Evolutionary conservation across 495 filamentous ascomycete species (phyloP).

Genomic region (Hypomontagnella submonticulosa): DNA sequence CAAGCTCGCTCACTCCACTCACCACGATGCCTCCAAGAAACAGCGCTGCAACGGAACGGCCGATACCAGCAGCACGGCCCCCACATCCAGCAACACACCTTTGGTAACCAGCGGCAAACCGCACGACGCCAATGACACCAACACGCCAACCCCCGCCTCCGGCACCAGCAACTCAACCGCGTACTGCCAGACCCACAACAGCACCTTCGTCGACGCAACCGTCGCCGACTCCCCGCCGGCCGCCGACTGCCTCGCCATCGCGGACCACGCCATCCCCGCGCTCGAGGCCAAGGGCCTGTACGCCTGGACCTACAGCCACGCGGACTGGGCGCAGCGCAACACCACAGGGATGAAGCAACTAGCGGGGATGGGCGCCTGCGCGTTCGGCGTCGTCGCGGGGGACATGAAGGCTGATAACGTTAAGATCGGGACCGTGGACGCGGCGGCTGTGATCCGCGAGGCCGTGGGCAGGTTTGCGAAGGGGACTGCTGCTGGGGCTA

Average conservation of each 20-base stretch:
- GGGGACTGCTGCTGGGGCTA: neutral
- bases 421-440: neutral
- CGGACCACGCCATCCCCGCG: neutral
- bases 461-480: neutral
- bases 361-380: neutral
- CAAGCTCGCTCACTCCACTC: too few species aligned
- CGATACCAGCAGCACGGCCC: too few species aligned
- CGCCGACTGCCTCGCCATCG: slow-evolving; percentile 17
- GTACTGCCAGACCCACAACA: slow-evolving; percentile 6
- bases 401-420: neutral
- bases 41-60: too few species aligned
- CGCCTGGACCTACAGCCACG: too few species aligned
- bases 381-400: neutral
- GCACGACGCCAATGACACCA: neutral
- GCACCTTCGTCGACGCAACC: slow-evolving; percentile 12
- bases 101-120: neutral
- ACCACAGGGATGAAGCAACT: neutral
- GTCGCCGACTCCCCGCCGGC: neutral
- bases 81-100: too few species aligned
- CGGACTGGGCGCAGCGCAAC: neutral
- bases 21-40: too few species aligned
- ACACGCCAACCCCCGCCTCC: neutral
- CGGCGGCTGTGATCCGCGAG: neutral
- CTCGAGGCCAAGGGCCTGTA: too few species aligned
- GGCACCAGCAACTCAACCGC: neutral